Evolutionary conservation across 106 monocot genomes (phyloP).

Genomic region (Xerophyta viscosa): DNA sequence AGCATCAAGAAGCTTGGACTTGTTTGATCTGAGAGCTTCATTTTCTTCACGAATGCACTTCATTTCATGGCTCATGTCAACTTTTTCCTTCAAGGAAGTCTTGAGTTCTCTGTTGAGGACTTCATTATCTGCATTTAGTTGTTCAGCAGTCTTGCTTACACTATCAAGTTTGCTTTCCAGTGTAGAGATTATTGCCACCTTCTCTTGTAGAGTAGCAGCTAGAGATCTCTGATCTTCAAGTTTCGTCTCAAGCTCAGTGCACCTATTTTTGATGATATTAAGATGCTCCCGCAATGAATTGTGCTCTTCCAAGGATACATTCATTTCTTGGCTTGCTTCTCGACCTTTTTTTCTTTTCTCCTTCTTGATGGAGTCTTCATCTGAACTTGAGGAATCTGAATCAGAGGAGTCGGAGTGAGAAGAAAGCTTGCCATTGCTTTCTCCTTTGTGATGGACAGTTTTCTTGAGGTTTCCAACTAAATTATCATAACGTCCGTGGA

Average conservation of each 20-base stretch:
- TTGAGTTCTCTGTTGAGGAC: slow-evolving; percentile 8
- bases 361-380: slow-evolving; percentile 8
- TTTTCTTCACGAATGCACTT: slow-evolving; percentile 10
- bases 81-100: slow-evolving; percentile 10
- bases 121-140: slow-evolving; percentile 17
- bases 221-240: slow-evolving; percentile 15
- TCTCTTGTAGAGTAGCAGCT: slow-evolving; percentile 13
- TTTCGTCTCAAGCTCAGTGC: slow-evolving; percentile 20
- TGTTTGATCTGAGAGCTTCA: slow-evolving; percentile 1
- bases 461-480: slow-evolving; percentile 31
- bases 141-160: slow-evolving; percentile 6
- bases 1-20: slow-evolving; percentile 8
- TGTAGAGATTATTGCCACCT: background rate
- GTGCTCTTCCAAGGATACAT: slow-evolving; percentile 5
- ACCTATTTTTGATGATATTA: slow-evolving; percentile 13
- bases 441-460: slow-evolving; percentile 8
- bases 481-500: slow-evolving; percentile 31
- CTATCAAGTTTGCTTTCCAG: slow-evolving; percentile 4
- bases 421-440: slow-evolving; percentile 18
- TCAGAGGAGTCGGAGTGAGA: no score
- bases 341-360: background rate
- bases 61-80: background rate
- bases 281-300: slow-evolving; percentile 7
- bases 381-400: slow-evolving; percentile 24
- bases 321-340: slow-evolving; percentile 1